Evolutionary conservation across 2,329 filamentous ascomycete genomes (phyloP).

Genomic region (Nigrospora sphaerica): DNA sequence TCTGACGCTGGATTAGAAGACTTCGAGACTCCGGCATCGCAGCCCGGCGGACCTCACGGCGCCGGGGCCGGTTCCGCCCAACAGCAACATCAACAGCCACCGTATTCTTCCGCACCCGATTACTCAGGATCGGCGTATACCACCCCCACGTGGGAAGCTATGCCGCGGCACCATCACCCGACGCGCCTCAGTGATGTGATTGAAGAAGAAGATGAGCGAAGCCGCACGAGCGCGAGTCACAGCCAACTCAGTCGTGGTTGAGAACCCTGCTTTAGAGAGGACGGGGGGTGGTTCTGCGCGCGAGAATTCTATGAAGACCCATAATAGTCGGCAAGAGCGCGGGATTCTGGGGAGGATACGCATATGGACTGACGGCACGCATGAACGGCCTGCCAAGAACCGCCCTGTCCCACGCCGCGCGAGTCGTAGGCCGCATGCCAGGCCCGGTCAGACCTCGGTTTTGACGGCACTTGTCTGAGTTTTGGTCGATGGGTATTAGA

Average conservation of each 20-base stretch:
- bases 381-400: neutral
- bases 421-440: neutral
- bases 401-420: too few relatives aligned
- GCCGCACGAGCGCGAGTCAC: conserved; percentile 64
- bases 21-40: conserved; percentile 46
- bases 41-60: conserved; percentile 22
- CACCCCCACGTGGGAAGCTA: conserved; percentile 63
- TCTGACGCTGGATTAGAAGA: conserved; percentile 41
- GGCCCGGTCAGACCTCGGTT: neutral
- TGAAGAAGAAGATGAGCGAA: conserved; percentile 77
- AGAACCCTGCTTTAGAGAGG: neutral
- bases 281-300: neutral
- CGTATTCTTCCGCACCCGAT: conserved; percentile 41
- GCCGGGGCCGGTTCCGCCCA: conserved; percentile 4
- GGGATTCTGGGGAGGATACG: neutral
- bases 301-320: neutral
- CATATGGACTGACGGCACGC: neutral
- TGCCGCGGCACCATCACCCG: conserved; percentile 77
- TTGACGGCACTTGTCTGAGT: too few relatives aligned
- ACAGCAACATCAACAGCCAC: conserved; percentile 14
- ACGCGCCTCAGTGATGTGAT: conserved; percentile 84
- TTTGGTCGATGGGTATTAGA: too few relatives aligned
- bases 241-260: conserved; percentile 49
- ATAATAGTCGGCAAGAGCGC: neutral
- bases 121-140: conserved; percentile 63